Evolutionary conservation across 345 rosid species (phyloP).

Genomic region (Eucalyptus curtisii): DNA sequence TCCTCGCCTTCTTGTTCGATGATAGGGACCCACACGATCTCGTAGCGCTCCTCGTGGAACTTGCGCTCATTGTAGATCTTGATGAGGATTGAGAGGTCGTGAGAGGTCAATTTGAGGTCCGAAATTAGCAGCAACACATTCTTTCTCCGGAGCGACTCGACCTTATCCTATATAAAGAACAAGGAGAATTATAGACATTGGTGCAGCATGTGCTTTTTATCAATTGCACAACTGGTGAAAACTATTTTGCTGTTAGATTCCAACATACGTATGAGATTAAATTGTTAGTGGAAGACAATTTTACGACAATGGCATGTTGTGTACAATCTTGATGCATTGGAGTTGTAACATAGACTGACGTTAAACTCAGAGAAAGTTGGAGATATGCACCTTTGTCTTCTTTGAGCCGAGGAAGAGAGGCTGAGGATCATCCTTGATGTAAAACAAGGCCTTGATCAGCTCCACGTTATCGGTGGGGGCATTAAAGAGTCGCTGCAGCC

Average conservation of each 20-base stretch:
- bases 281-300: neutral
- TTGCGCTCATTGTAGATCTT: slow-evolving; percentile 6
- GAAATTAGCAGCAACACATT: slow-evolving; percentile 13
- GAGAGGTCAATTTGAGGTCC: slow-evolving; percentile 7
- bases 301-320: neutral
- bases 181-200: neutral
- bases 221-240: neutral
- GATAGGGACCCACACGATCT: slow-evolving; percentile 17
- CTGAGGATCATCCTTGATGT: slow-evolving; percentile 22
- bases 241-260: neutral
- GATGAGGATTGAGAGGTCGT: slow-evolving; percentile 3
- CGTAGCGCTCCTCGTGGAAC: slow-evolving; percentile 4
- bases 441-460: slow-evolving; percentile 24
- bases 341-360: neutral
- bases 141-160: slow-evolving; percentile 13
- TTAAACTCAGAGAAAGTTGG: neutral
- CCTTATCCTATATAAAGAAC: neutral
- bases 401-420: slow-evolving; percentile 26
- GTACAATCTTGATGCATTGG: neutral
- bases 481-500: slow-evolving; percentile 8
- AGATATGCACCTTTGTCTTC: slow-evolving; percentile 15
- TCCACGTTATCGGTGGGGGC: slow-evolving; percentile 22
- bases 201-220: neutral
- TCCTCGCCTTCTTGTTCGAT: neutral
- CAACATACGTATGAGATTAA: neutral